Conservation (phyloP, 192 early-diverging fungal species). For the Thamnidium elegans region DNA sequence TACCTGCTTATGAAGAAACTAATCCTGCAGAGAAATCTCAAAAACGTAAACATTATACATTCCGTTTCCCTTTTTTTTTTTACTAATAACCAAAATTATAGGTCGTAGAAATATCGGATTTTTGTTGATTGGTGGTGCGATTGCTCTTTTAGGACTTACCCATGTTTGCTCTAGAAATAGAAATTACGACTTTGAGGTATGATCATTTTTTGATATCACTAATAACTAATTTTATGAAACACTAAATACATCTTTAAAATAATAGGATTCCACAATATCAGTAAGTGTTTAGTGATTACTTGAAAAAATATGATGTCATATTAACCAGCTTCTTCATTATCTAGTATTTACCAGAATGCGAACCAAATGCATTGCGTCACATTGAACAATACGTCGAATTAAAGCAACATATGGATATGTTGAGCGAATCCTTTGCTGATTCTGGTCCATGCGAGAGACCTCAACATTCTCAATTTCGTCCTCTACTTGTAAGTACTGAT, state of each 20-base stretch:
- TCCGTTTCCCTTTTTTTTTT: not conserved
- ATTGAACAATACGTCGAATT: not conserved
- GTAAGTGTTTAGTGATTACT: not conserved
- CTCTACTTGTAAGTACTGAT: not conserved
- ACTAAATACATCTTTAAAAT: not conserved
- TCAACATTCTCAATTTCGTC: not conserved
- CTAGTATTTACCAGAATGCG: not conserved
- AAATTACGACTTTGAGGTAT: no score
- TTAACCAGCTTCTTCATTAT: not conserved
- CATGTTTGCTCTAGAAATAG: not conserved
- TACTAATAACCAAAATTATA: not conserved
- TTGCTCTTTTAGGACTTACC: not conserved
- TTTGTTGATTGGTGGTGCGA: constrained; percentile 12
- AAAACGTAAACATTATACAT: not conserved
- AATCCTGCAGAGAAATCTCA: not conserved
- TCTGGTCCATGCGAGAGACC: not conserved
- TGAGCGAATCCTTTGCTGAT: not conserved
- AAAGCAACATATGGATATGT: constrained; percentile 1
- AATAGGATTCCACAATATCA: not conserved
- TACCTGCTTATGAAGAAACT: constrained; percentile 4
- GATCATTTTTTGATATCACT: no score
- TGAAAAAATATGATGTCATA: not conserved
- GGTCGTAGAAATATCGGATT: not conserved
- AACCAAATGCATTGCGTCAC: not conserved
- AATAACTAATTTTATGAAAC: no score